Percentiles rank a stretch among this genome's conserved stretches.
Evolutionary conservation across 2,329 filamentous ascomycete genomes (phyloP).

Genomic region (Aspergillus quadricinctus): DNA sequence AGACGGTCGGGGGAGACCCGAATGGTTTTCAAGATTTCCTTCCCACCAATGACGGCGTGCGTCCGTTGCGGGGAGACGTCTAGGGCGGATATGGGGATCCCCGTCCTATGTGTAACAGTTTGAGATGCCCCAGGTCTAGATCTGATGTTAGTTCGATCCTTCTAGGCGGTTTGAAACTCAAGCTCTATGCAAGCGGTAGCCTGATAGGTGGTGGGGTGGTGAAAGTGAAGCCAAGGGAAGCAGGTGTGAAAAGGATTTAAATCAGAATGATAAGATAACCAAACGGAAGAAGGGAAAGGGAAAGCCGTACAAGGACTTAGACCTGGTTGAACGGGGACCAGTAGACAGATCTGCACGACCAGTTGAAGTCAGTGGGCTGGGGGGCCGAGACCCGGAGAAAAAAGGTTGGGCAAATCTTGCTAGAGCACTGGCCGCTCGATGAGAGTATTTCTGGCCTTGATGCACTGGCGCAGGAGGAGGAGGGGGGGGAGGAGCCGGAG

Average conservation of each 20-base stretch:
- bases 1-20: constrained; percentile 54
- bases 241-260: not conserved
- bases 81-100: constrained; percentile 58
- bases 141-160: not conserved
- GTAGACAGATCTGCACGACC: constrained; percentile 27
- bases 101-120: constrained; percentile 60
- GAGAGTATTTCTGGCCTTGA: constrained; percentile 37
- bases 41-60: constrained; percentile 61
- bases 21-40: constrained; percentile 63
- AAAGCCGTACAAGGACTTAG: constrained; percentile 37
- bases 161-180: not conserved
- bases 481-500: constrained; percentile 31
- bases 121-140: constrained; percentile 47
- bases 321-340: constrained; percentile 30
- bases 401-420: constrained; percentile 54
- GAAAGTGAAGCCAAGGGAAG: constrained; percentile 6
- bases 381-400: constrained; percentile 50
- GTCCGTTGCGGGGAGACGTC: constrained; percentile 61
- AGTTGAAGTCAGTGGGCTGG: constrained; percentile 46
- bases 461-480: constrained; percentile 34
- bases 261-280: constrained; percentile 12
- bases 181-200: not conserved
- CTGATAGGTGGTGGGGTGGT: not conserved
- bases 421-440: constrained; percentile 43
- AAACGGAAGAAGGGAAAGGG: constrained; percentile 9